phyloP scores from a whole-genome alignment of 176 grass and related monocot genomes.

The Aegilops umbellulata region DNA sequence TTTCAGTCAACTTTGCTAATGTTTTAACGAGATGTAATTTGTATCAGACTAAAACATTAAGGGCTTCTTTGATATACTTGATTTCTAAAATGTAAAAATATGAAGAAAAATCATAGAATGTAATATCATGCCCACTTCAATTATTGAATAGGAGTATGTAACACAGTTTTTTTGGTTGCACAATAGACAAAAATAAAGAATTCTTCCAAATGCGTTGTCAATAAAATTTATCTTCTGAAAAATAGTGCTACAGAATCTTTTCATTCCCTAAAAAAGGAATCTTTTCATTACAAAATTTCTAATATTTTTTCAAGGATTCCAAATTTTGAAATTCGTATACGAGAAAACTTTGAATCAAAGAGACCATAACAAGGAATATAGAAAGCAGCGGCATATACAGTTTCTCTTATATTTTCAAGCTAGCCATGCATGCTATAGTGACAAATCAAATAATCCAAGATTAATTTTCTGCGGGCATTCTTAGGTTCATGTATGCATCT shows the following conservation, averaged over 20 bases:
- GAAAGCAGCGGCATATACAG: too few relatives aligned
- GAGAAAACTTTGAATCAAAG: neutral
- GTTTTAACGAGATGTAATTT: neutral
- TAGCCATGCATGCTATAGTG: neutral
- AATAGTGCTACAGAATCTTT: neutral
- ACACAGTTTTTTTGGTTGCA: neutral
- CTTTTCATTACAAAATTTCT: too few relatives aligned
- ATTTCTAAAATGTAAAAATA: neutral
- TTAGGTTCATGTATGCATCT: neutral
- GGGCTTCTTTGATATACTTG: neutral
- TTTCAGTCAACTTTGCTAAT: neutral
- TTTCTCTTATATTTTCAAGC: neutral
- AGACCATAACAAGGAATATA: neutral
- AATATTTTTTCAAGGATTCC: neutral
- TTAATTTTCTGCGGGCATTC: neutral
- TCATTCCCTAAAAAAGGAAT: neutral
- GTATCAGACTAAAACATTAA: neutral
- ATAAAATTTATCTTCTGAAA: neutral
- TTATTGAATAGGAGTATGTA: too few relatives aligned
- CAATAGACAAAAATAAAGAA: neutral
- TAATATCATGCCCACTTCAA: neutral
- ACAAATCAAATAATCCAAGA: neutral
- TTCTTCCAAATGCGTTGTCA: neutral
- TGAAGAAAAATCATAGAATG: neutral
- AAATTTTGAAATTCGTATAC: neutral